Conservation (phyloP, 2,329 filamentous ascomycete genomes). For the Hypoxylon sp. region DNA sequence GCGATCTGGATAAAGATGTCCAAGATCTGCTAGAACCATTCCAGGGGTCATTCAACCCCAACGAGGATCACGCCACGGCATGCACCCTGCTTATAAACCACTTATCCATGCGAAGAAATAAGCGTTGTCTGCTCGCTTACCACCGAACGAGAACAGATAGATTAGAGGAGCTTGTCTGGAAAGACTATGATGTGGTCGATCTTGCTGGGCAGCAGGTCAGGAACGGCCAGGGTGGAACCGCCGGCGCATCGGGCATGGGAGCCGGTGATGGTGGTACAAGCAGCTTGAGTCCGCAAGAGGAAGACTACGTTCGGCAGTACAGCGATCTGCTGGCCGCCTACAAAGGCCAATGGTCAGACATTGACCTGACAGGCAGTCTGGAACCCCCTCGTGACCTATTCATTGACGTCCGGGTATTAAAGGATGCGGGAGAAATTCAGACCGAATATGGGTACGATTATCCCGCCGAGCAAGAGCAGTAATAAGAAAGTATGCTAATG, state of each 20-base stretch:
- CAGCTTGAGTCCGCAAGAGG: conserved; percentile 93
- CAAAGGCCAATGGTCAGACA: conserved; percentile 98
- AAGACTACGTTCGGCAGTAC: conserved; percentile 94
- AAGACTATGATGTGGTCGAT: conserved; percentile 85
- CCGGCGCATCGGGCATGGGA: conserved; percentile 52
- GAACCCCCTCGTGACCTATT: conserved; percentile 96
- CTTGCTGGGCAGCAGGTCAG: conserved; percentile 68
- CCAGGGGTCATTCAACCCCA: conserved; percentile 86
- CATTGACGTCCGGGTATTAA: conserved; percentile 94
- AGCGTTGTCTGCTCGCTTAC: conserved; percentile 93
- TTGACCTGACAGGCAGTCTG: conserved; percentile 92
- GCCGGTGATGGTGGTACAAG: conserved; percentile 69
- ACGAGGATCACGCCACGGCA: conserved; percentile 83
- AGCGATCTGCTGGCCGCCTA: conserved; percentile 93
- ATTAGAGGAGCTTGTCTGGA: conserved; percentile 94
- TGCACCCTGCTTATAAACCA: conserved; percentile 94
- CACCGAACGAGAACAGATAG: conserved; percentile 91
- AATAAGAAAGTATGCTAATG: conserved; percentile 43
- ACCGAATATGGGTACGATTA: conserved; percentile 91
- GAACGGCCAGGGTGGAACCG: conserved; percentile 53
- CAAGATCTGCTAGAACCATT: conserved; percentile 83
- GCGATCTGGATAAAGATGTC: conserved; percentile 91
- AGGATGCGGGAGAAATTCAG: conserved; percentile 97
- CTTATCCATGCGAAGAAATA: conserved; percentile 94
- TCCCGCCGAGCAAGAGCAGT: conserved; percentile 3